Percentiles rank a stretch among this genome's conserved stretches.
phyloP scores from a whole-genome alignment of 2,329 filamentous ascomycete genomes.

The Dactylellina leptospora region DNA sequence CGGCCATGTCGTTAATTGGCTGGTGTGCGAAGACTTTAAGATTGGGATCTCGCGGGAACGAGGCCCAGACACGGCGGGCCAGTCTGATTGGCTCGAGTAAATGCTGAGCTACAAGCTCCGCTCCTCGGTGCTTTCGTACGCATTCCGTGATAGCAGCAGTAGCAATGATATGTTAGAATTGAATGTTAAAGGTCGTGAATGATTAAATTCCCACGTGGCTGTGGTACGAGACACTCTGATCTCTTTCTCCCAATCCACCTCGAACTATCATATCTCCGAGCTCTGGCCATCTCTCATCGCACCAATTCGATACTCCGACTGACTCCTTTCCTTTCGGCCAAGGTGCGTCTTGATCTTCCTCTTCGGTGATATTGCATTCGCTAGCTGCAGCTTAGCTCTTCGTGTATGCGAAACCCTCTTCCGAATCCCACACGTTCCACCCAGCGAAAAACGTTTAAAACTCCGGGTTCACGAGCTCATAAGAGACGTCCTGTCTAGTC shows the following conservation, averaged over 20 bases:
- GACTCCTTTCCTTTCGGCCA: too few species aligned
- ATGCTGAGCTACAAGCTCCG: neutral
- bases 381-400: conserved; percentile 8
- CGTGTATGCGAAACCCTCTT: conserved; percentile 13
- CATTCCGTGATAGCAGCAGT: neutral
- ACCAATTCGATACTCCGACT: neutral
- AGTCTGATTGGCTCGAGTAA: too few species aligned
- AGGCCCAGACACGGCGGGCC: neutral
- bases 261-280: neutral
- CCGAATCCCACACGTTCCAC: conserved; percentile 15
- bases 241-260: neutral
- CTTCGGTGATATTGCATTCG: neutral
- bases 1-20: conserved; percentile 10
- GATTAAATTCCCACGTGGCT: conserved; percentile 18
- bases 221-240: neutral
- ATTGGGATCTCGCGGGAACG: neutral
- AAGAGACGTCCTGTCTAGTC: neutral
- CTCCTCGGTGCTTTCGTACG: neutral
- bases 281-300: conserved; percentile 15
- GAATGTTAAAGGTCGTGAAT: too few species aligned
- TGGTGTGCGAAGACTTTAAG: neutral
- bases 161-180: too few species aligned
- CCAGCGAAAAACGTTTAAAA: neutral
- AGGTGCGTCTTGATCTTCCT: conserved; percentile 7
- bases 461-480: neutral